Percentiles rank a stretch among this genome's conserved stretches.
These are phyloP conservation scores for Cercophora newfieldiana DNA, from an alignment of 495 filamentous ascomycete genomes.

Conservation along the genomic window DNA sequence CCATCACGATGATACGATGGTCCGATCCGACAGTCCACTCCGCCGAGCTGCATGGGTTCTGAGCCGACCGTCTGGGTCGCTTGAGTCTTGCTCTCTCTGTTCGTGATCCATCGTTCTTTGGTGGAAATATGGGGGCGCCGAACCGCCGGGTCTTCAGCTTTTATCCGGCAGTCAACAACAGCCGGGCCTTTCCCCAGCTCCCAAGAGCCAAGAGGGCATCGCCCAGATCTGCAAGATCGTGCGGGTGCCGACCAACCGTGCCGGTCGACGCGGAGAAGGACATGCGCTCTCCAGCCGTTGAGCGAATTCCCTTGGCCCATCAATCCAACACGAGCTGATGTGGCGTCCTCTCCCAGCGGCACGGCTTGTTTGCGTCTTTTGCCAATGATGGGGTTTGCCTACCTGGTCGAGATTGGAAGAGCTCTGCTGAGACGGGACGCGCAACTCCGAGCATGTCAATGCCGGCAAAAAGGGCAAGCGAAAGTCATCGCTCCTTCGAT, in stretches of 20 bases:
- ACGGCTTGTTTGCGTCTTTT: neutral
- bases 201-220: slow-evolving; percentile 4
- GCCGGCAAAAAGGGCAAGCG: slow-evolving; percentile 17
- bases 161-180: neutral
- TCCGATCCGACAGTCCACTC: too few relatives aligned
- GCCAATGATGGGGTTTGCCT: neutral
- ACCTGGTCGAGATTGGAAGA: neutral
- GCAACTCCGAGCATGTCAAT: slow-evolving; percentile 19
- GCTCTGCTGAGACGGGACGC: neutral
- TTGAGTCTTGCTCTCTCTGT: neutral
- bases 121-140: slow-evolving; percentile 2
- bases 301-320: neutral
- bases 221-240: slow-evolving; percentile 16
- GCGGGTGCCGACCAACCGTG: neutral
- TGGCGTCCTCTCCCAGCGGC: neutral
- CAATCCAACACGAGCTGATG: neutral
- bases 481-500: neutral
- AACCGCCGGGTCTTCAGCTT: slow-evolving; percentile 6
- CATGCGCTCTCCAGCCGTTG: too few relatives aligned
- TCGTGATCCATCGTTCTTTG: neutral
- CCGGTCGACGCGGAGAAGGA: neutral
- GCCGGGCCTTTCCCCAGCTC: neutral
- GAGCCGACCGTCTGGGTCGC: neutral
- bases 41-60: neutral
- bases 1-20: too few relatives aligned